Evolutionary conservation across 2,329 filamentous ascomycete genomes (phyloP).

Genomic region (Aureobasidium subglaciale): DNA sequence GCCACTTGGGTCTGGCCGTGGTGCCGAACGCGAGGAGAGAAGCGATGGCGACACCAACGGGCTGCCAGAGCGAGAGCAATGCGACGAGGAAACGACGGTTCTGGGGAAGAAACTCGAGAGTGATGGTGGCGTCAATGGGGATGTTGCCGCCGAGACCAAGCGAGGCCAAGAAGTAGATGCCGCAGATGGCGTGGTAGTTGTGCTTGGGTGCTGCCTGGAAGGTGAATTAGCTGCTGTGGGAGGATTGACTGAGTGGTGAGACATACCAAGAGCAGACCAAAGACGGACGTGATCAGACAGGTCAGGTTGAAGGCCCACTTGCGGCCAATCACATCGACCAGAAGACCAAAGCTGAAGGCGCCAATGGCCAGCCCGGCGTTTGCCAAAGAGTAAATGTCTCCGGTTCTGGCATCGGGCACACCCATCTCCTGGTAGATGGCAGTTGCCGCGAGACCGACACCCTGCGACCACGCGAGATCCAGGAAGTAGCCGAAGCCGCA

Average conservation of each 20-base stretch:
- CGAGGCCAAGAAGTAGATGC: constrained; percentile 48
- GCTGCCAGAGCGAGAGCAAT: constrained; percentile 49
- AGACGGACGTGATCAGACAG: constrained; percentile 47
- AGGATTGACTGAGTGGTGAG: constrained; percentile 21
- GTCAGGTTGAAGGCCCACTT: constrained; percentile 54
- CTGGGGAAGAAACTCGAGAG: constrained; percentile 49
- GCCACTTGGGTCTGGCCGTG: no score
- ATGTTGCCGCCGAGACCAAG: constrained; percentile 46
- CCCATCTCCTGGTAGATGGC: constrained; percentile 52
- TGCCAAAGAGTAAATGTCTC: constrained; percentile 50
- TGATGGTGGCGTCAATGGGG: constrained; percentile 50
- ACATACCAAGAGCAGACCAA: constrained; percentile 46
- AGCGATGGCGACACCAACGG: constrained; percentile 47
- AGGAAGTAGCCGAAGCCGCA: constrained; percentile 51
- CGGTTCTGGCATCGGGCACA: constrained; percentile 32
- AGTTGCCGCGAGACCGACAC: constrained; percentile 48
- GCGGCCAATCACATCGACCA: constrained; percentile 49
- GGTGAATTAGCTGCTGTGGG: background rate
- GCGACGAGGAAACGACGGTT: constrained; percentile 47
- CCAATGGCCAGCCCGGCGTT: constrained; percentile 49
- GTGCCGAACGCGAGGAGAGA: constrained; percentile 45
- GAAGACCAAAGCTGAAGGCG: constrained; percentile 49
- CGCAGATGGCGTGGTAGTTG: constrained; percentile 45
- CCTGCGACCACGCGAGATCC: constrained; percentile 53
- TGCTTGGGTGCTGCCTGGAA: constrained; percentile 21